Conservation (phyloP, 306 rosid genomes). For the Astragalus membranaceus region DNA sequence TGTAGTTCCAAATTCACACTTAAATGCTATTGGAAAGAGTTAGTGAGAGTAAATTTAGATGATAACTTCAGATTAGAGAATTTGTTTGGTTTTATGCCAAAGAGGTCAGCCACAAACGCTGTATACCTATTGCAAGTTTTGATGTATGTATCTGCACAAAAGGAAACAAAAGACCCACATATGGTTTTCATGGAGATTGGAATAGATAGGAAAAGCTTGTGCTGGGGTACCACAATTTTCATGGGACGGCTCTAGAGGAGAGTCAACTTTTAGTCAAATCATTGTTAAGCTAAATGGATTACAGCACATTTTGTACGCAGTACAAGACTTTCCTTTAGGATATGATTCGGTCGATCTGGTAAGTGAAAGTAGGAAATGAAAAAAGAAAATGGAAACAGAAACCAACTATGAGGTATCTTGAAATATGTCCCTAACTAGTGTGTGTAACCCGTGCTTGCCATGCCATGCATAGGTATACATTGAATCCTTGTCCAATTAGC, state of each 20-base stretch:
- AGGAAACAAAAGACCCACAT: neutral
- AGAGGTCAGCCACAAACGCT: neutral
- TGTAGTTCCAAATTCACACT: neutral
- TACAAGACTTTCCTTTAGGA: neutral
- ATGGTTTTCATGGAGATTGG: neutral
- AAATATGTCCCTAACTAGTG: neutral
- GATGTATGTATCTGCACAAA: neutral
- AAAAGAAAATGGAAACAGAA: neutral
- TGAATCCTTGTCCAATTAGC: neutral
- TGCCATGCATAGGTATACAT: neutral
- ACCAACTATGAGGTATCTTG: neutral
- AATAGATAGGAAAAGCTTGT: too few species aligned
- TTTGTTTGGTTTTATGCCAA: neutral
- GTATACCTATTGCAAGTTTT: neutral
- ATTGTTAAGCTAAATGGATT: neutral
- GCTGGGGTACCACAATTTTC: neutral
- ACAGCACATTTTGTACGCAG: neutral
- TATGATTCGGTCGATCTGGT: neutral
- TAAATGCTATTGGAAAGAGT: neutral
- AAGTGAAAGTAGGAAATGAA: neutral
- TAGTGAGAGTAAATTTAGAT: conserved; percentile 10
- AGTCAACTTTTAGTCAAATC: neutral
- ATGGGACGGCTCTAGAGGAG: neutral
- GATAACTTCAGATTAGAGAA: neutral
- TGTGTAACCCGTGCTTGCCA: too few species aligned